A percentile compares a stretch with the other conserved stretches of the same genome.
Conservation (phyloP, 306 rosid genomes). For the Prunus mongolica region DNA sequence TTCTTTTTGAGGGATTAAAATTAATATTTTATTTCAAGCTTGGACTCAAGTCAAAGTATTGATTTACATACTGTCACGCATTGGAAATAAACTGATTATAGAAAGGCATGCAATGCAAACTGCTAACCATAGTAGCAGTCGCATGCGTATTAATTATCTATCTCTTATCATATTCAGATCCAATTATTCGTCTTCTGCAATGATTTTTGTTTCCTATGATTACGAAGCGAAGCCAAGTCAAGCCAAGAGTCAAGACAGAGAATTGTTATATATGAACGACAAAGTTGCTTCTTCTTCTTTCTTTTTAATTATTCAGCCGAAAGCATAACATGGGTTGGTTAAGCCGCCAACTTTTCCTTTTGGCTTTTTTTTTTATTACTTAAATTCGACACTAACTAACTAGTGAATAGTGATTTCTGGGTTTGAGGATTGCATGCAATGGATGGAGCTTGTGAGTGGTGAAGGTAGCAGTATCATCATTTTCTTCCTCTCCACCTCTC, state of each 20-base stretch:
- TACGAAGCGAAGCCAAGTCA: background rate
- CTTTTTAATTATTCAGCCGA: background rate
- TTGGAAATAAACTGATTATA: background rate
- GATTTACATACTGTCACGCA: background rate
- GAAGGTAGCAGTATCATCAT: conserved; percentile 62
- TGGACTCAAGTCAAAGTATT: background rate
- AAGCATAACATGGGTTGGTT: background rate
- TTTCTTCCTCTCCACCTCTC: conserved; percentile 53
- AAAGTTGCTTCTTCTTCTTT: background rate
- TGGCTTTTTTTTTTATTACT: background rate
- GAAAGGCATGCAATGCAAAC: background rate
- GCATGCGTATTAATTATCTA: background rate
- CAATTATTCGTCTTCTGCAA: background rate
- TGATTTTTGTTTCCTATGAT: background rate
- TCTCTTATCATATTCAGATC: background rate
- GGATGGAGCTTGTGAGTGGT: conserved; percentile 74
- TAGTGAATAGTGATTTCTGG: conserved; percentile 21
- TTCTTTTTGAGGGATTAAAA: background rate
- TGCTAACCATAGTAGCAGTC: no score
- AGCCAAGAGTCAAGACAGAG: background rate
- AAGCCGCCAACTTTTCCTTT: background rate
- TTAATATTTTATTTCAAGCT: no score
- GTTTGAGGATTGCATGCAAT: conserved; percentile 46
- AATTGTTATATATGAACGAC: background rate
- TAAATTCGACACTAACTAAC: no score